Conservation (phyloP, 1,284 basidiomycete genomes). For the Wallemia ichthyophaga region DNA sequence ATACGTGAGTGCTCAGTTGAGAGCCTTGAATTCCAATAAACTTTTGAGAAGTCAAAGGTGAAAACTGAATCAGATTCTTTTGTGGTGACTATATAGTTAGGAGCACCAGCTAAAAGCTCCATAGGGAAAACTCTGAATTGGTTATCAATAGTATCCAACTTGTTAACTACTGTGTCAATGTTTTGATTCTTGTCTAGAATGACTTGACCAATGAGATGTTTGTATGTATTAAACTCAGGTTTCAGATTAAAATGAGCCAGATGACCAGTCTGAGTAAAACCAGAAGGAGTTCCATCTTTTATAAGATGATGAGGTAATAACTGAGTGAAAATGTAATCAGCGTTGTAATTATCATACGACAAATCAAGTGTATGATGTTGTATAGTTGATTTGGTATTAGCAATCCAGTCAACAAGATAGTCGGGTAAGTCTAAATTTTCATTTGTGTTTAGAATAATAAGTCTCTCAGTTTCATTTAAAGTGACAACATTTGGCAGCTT, state of each 20-base stretch:
- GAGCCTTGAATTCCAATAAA: constrained; percentile 94
- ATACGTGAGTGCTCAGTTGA: constrained; percentile 72
- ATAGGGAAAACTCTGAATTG: constrained; percentile 84
- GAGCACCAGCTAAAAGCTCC: constrained; percentile 79
- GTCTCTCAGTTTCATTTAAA: neutral
- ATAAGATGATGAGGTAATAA: constrained; percentile 40
- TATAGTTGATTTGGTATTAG: neutral
- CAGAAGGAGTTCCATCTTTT: constrained; percentile 43
- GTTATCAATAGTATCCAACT: constrained; percentile 57
- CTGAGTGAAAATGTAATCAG: constrained; percentile 52
- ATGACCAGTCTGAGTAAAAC: constrained; percentile 71
- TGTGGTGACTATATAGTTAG: constrained; percentile 53
- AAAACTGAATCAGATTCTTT: constrained; percentile 58
- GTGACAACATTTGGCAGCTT: neutral
- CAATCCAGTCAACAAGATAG: neutral
- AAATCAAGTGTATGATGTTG: neutral
- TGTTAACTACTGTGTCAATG: constrained; percentile 80
- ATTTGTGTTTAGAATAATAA: neutral
- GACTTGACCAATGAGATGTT: constrained; percentile 63
- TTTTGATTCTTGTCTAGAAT: constrained; percentile 62
- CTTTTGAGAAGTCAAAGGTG: constrained; percentile 74
- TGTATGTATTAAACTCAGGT: constrained; percentile 69
- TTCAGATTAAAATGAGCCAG: constrained; percentile 76
- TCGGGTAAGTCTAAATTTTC: neutral
- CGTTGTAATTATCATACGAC: neutral